Conservation (phyloP, 768 basidiomycete species). For the Lactarius sanguifluus region DNA sequence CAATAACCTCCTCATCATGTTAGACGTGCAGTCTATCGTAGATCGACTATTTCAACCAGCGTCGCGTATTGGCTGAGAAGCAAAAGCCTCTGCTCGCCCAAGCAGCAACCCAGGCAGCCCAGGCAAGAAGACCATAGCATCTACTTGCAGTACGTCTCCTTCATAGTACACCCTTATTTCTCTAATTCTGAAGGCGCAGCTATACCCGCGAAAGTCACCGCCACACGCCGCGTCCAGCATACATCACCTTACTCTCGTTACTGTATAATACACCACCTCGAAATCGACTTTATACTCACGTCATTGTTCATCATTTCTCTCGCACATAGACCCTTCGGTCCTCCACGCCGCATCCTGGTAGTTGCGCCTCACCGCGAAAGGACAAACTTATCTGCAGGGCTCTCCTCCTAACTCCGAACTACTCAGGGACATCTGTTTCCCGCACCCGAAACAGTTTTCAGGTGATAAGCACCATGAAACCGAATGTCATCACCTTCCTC, state of each 20-base stretch:
- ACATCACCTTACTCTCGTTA: neutral
- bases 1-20: neutral
- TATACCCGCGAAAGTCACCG: neutral
- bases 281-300: neutral
- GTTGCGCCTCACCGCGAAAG: neutral
- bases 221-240: neutral
- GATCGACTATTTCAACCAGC: constrained; percentile 95
- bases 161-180: neutral
- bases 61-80: constrained; percentile 75
- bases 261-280: neutral
- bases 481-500: neutral
- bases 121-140: constrained; percentile 31
- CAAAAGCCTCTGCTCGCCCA: constrained; percentile 69
- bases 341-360: neutral
- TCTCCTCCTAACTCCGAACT: neutral
- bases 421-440: neutral
- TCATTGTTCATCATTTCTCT: neutral
- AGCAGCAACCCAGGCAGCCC: constrained; percentile 40
- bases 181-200: neutral
- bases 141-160: constrained; percentile 1
- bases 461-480: neutral
- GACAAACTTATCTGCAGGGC: neutral
- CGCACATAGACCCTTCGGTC: neutral
- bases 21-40: constrained; percentile 37
- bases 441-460: neutral